A percentile compares a stretch with the other conserved stretches of the same genome.
Conservation (phyloP, 306 rosid species). For the Parietaria judaica region DNA sequence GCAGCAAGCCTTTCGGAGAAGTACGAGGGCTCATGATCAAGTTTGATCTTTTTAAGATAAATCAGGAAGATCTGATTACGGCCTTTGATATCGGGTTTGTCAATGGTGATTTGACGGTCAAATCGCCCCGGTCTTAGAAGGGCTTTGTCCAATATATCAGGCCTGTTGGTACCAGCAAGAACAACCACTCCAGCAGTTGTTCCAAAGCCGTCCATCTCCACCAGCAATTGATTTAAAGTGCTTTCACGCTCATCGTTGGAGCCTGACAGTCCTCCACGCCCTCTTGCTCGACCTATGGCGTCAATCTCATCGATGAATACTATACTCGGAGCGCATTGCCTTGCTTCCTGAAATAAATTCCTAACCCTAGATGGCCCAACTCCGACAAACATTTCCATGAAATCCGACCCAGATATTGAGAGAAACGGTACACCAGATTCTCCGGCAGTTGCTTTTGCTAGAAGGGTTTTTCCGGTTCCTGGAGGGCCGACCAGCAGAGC, state of each 20-base stretch:
- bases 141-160: slow-evolving; percentile 94
- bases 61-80: slow-evolving; percentile 87
- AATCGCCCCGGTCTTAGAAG: slow-evolving; percentile 89
- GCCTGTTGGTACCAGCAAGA: slow-evolving; percentile 96
- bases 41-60: slow-evolving; percentile 77
- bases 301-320: slow-evolving; percentile 94
- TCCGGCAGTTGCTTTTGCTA: slow-evolving; percentile 98
- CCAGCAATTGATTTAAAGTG: slow-evolving; percentile 90
- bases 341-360: slow-evolving; percentile 91
- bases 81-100: slow-evolving; percentile 82
- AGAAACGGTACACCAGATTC: slow-evolving; percentile 94
- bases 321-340: slow-evolving; percentile 95
- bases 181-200: slow-evolving; percentile 94
- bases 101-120: slow-evolving; percentile 76
- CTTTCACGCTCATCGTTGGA: slow-evolving; percentile 94
- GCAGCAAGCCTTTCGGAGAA: slow-evolving; percentile 94
- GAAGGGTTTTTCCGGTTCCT: slow-evolving; percentile 94
- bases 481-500: slow-evolving; percentile 97
- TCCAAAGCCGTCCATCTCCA: slow-evolving; percentile 98
- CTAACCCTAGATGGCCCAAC: slow-evolving; percentile 98
- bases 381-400: slow-evolving; percentile 96
- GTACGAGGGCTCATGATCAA: slow-evolving; percentile 72
- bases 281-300: slow-evolving; percentile 97
- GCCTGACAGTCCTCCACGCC: slow-evolving; percentile 87
- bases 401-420: slow-evolving; percentile 92